Percentiles rank a stretch among this genome's conserved stretches.
These are phyloP conservation scores for Candida andamanensis DNA, from an alignment of 805 yeast genomes.

Conservation along the genomic window DNA sequence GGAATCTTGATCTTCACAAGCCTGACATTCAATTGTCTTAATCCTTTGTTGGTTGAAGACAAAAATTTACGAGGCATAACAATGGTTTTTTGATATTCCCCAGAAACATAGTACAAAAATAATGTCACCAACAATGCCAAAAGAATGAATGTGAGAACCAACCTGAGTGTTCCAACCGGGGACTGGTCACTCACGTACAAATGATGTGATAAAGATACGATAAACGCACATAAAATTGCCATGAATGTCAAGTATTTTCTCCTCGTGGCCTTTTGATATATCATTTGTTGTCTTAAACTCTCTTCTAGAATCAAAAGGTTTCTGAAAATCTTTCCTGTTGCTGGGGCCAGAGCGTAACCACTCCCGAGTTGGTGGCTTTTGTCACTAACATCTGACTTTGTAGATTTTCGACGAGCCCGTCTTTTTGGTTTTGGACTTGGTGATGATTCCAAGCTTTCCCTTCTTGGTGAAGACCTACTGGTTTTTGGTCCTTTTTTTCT, in stretches of 20 bases:
- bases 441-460: slow-evolving; percentile 11
- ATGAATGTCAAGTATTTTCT: slow-evolving; percentile 55
- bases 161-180: slow-evolving; percentile 30
- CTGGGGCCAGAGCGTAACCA: slow-evolving; percentile 34
- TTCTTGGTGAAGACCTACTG: slow-evolving; percentile 9
- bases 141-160: slow-evolving; percentile 48
- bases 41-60: slow-evolving; percentile 80
- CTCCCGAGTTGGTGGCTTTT: slow-evolving; percentile 19
- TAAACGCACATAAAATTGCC: slow-evolving; percentile 34
- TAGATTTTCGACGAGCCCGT: slow-evolving; percentile 20
- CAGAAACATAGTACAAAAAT: slow-evolving; percentile 75
- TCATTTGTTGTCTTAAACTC: slow-evolving; percentile 73
- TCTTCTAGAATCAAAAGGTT: slow-evolving; percentile 83
- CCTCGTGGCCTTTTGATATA: slow-evolving; percentile 63
- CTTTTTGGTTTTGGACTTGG: slow-evolving; percentile 20
- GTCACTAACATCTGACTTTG: slow-evolving; percentile 20
- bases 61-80: slow-evolving; percentile 76
- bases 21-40: slow-evolving; percentile 75
- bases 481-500: slow-evolving; percentile 7
- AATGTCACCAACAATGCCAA: slow-evolving; percentile 63
- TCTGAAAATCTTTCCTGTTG: slow-evolving; percentile 71
- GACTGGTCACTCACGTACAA: slow-evolving; percentile 24
- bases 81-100: slow-evolving; percentile 84
- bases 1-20: slow-evolving; percentile 56
- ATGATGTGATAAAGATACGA: slow-evolving; percentile 36